Conservation (phyloP, 2,329 filamentous ascomycete genomes). For the Epichloe elymi region DNA sequence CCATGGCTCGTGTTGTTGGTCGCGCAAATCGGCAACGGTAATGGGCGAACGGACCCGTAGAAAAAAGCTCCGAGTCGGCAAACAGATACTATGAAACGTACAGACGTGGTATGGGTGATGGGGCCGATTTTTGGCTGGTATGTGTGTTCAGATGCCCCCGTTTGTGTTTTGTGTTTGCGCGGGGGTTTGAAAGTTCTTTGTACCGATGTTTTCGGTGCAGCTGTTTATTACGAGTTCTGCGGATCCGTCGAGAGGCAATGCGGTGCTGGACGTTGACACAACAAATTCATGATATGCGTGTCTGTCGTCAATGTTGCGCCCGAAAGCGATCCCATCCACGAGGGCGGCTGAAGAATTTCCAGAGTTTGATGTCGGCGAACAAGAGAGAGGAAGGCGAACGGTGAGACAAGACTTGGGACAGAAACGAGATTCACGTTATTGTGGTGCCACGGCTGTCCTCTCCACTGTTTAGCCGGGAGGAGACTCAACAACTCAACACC, state of each 20-base stretch:
- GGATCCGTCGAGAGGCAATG: neutral
- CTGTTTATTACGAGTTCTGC: neutral
- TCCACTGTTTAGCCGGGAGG: slow-evolving; percentile 1
- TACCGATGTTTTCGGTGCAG: neutral
- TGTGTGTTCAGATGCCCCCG: neutral
- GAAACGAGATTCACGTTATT: neutral
- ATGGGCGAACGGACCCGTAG: neutral
- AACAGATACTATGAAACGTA: neutral
- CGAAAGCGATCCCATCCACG: neutral
- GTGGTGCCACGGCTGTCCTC: neutral
- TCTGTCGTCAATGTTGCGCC: neutral
- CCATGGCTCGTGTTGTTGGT: slow-evolving; percentile 39
- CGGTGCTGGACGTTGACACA: neutral
- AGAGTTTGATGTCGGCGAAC: neutral
- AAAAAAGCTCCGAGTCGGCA: neutral
- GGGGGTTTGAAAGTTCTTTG: neutral
- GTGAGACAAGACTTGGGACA: too few relatives aligned
- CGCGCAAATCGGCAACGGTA: neutral
- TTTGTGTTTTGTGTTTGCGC: neutral
- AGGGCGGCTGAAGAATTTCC: neutral
- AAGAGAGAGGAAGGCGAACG: neutral
- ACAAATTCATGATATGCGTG: slow-evolving; percentile 1
- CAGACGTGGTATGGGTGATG: neutral
- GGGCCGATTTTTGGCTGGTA: neutral
- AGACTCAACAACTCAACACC: neutral